Evolutionary conservation across 1,284 basidiomycete genomes (phyloP), one percentile per base, ranked within the genome.

Genomic region (Waitea zeae): DNA sequence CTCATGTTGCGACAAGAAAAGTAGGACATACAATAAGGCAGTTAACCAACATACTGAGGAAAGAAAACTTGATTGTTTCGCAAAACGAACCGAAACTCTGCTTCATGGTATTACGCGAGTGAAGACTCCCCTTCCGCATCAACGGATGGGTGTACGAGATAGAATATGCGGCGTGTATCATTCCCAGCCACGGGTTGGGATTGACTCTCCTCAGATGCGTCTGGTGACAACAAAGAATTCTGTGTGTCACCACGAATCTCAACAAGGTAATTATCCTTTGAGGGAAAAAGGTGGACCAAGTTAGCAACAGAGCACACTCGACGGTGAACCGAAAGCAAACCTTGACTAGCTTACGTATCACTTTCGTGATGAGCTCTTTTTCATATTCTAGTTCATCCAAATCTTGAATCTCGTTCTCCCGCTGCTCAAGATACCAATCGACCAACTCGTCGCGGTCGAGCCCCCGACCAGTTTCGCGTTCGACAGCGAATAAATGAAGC

Each of bases 401-500:
- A 33, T 79, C 76, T 41, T 82, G 72, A 32, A 97, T 62, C 43
- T 89, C 79, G 22, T 67, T 62, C 55, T 98, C 95, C 53, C 73
- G 80, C 41, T 73, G 60, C 59, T 98, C 90, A 35, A 98, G 67
- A 53, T 97, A 98, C 90, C 90, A 95, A 52, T 95, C 86, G 40
- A 95, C 79, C 31, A 99, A 65, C 48, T 92, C 89, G 42, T 92
- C 84, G 33, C 78, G 67, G 49, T 89, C 82, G 17, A 95, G 58
- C 7, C 92, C 92, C 31, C 60, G 66, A 17, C 78, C 78, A 1
- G 71, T 79, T 43, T 74, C 69, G 6, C 70, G 64, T 59, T 99
- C 95, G 5, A 77, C 58, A 31, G 78, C 73, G 20, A 74, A 65
- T 12, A 99, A 62, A 46, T 90, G 79, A 35, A 93, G 51, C 9